These are phyloP conservation scores for Myriosclerotinia duriaeana DNA, from an alignment of 2,329 filamentous ascomycete species.

Conservation along the genomic window DNA sequence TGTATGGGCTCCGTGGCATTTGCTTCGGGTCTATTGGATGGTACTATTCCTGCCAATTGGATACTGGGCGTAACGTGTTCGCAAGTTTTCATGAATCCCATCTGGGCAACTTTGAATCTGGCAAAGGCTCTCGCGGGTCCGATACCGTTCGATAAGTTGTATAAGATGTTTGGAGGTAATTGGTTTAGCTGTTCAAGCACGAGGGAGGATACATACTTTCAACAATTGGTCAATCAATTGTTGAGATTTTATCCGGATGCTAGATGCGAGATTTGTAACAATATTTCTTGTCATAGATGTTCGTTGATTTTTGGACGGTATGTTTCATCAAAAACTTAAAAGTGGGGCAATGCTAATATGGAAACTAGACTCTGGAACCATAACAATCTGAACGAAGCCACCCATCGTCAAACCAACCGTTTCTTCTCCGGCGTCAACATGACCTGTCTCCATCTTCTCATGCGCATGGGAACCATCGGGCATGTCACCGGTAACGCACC, in stretches of 20 bases:
- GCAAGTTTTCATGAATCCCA: slow-evolving; percentile 64
- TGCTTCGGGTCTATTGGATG: slow-evolving; percentile 58
- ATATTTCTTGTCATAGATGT: slow-evolving; percentile 59
- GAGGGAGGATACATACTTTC: slow-evolving; percentile 49
- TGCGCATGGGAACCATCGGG: slow-evolving; percentile 54
- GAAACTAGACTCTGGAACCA: slow-evolving; percentile 56
- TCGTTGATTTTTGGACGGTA: slow-evolving; percentile 61
- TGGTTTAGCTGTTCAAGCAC: slow-evolving; percentile 57
- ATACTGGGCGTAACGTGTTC: slow-evolving; percentile 58
- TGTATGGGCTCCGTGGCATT: slow-evolving; percentile 64
- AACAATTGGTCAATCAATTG: slow-evolving; percentile 54
- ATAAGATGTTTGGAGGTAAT: slow-evolving; percentile 49
- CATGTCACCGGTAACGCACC: slow-evolving; percentile 54
- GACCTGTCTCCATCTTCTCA: slow-evolving; percentile 55
- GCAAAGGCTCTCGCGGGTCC: slow-evolving; percentile 53
- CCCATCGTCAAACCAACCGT: slow-evolving; percentile 59
- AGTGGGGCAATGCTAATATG: background rate
- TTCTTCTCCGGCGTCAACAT: slow-evolving; percentile 65
- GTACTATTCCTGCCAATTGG: slow-evolving; percentile 57
- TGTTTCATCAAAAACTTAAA: slow-evolving; percentile 9
- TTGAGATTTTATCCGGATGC: slow-evolving; percentile 58
- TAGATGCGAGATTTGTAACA: slow-evolving; percentile 59
- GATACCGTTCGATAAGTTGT: slow-evolving; percentile 51
- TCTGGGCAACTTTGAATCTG: slow-evolving; percentile 57
- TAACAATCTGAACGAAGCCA: slow-evolving; percentile 63